Conservation (phyloP, 208 protist genomes). For the Naegleria gruberi region DNA sequence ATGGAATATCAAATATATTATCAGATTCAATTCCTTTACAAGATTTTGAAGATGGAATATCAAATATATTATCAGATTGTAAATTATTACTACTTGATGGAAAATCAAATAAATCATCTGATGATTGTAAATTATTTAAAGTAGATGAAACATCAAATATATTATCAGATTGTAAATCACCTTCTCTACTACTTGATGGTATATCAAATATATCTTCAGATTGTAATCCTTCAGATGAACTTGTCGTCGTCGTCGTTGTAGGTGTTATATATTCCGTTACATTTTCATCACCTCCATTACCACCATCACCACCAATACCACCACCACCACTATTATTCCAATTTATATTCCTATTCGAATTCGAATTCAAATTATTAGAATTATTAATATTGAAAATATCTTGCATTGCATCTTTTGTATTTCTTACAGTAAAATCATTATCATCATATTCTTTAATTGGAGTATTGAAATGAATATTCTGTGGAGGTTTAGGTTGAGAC, state of each 20-base stretch:
- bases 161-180: background rate
- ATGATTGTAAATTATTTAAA: background rate
- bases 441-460: background rate
- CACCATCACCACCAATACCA: no score
- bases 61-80: background rate
- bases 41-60: background rate
- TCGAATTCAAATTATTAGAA: no score
- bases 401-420: background rate
- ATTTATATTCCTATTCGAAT: no score
- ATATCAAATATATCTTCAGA: background rate
- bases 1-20: background rate
- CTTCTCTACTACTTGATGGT: no score
- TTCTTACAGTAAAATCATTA: no score
- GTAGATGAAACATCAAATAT: background rate
- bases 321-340: no score
- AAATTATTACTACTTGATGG: no score
- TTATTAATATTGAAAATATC: background rate
- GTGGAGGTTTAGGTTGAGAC: background rate
- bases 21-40: background rate
- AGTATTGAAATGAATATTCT: background rate
- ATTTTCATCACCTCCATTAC: no score
- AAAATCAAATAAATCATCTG: background rate
- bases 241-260: no score
- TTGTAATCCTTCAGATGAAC: no score
- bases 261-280: no score